Evolutionary conservation across 2,329 filamentous ascomycete species (phyloP), one percentile per base, ranked within the genome.

Genomic region (Arthrobotrys pseudoclavata): DNA sequence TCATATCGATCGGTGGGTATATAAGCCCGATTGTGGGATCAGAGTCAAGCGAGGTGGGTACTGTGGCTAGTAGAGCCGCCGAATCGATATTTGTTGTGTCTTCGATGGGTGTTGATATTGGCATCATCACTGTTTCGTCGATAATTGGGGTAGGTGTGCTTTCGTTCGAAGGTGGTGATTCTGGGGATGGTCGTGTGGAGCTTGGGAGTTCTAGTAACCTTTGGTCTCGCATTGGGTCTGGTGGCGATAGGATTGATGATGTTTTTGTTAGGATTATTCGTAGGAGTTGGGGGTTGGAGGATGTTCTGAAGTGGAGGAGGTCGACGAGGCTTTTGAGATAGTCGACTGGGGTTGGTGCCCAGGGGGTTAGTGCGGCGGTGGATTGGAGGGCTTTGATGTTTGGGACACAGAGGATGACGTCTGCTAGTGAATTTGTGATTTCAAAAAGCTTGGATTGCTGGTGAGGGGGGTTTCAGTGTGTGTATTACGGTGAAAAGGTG

Each of bases 381-480:
- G 67, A n/a, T 22, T 20, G 48, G 5, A 66, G 52, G 12, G 63
- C 3, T 37, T 77, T 77, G 52, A 71, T 52, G 31, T 77, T 70
- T 13, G 74, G 74, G 22, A 77, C 61, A 22, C 74, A 77, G 20
- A 77, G 74, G 7, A 77, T 77, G 12, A 77, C 74, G 63, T 77
- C 74, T 13, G 74, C 74, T n/a, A 77, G 61, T 3, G 74, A 77
- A 22, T 77, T 77, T 47, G 74, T 77, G 10, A 77, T 71, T 48
- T 77, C 74, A 24, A 77, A 77, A 13, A 77, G 66, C 42, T 77
- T 77, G n/a, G 68, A 71, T 77, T 77, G 66, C 74, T 77, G 55
- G 13, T 5, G 15, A 15, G 3, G 4, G 9, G 53, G 2, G 24
- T 34, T n/a, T n/a, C 18, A 40, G n/a, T 31, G 13, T 12, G 1